phyloP scores from a whole-genome alignment of 768 basidiomycete species.

The Termitomyces eurrhizus region DNA sequence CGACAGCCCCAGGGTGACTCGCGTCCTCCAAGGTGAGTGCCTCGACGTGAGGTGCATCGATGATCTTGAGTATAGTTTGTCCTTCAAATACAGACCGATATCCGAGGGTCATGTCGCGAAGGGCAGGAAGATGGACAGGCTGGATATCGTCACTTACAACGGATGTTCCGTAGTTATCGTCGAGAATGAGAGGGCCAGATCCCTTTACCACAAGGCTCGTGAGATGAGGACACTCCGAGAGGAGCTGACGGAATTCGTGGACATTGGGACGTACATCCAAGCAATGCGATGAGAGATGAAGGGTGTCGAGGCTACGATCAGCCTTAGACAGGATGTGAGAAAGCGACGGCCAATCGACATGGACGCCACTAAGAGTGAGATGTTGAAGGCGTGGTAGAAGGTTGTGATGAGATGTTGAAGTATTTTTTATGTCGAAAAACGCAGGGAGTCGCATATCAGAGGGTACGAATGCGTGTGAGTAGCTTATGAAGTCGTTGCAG shows the following conservation, averaged over 20 bases:
- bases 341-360: slow-evolving; percentile 49
- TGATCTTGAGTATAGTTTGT: slow-evolving; percentile 32
- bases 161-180: slow-evolving; percentile 15
- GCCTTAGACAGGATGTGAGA: slow-evolving; percentile 34
- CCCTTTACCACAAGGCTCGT: slow-evolving; percentile 41
- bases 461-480: slow-evolving; percentile 41
- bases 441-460: slow-evolving; percentile 29
- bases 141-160: slow-evolving; percentile 19
- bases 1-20: slow-evolving; percentile 35
- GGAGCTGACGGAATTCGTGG: slow-evolving; percentile 38
- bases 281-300: slow-evolving; percentile 52
- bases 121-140: slow-evolving; percentile 33
- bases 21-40: slow-evolving; percentile 42
- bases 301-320: slow-evolving; percentile 30
- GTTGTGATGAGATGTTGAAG: slow-evolving; percentile 12
- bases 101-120: slow-evolving; percentile 38
- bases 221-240: slow-evolving; percentile 37
- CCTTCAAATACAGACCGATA: slow-evolving; percentile 39
- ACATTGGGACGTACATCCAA: slow-evolving; percentile 50
- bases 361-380: slow-evolving; percentile 53
- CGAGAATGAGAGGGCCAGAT: slow-evolving; percentile 37
- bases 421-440: slow-evolving; percentile 28
- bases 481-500: slow-evolving; percentile 54
- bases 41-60: slow-evolving; percentile 36
- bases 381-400: slow-evolving; percentile 43